Evolutionary conservation across 345 rosid genomes (phyloP).

Genomic region (Psidium friedrichsthalianum): DNA sequence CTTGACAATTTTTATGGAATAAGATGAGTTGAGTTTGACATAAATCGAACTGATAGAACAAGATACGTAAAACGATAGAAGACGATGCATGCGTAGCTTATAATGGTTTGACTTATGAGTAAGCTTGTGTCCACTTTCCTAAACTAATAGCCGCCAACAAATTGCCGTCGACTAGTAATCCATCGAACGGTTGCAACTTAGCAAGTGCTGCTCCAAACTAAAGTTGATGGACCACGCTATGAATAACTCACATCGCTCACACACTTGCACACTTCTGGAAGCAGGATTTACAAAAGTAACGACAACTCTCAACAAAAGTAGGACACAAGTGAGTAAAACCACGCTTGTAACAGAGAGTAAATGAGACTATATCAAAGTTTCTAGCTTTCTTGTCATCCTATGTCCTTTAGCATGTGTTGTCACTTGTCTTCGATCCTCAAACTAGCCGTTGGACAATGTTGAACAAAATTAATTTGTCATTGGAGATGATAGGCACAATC

Average conservation of each 20-base stretch:
- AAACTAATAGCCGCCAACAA: rapidly evolving
- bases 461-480: not conserved
- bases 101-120: not conserved
- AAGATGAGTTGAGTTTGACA: not conserved
- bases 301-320: not conserved
- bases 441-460: not conserved
- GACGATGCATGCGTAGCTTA: not conserved
- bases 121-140: rapidly evolving
- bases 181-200: not conserved
- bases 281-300: not conserved
- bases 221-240: not conserved
- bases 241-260: not conserved
- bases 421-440: not conserved
- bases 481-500: not conserved
- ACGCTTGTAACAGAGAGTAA: not conserved
- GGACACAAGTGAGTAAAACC: not conserved
- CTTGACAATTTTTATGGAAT: not conserved
- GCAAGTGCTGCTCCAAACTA: not conserved
- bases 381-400: not conserved
- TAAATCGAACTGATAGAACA: not conserved
- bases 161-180: not conserved
- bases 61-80: not conserved
- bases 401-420: not conserved
- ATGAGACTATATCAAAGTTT: not conserved
- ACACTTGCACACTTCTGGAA: not conserved